A percentile compares a stretch with the other conserved stretches of the same genome.
These are phyloP conservation scores for Raphidocelis subcapitata DNA, from an alignment of 139 green algal genomes.

Conservation along the genomic window DNA sequence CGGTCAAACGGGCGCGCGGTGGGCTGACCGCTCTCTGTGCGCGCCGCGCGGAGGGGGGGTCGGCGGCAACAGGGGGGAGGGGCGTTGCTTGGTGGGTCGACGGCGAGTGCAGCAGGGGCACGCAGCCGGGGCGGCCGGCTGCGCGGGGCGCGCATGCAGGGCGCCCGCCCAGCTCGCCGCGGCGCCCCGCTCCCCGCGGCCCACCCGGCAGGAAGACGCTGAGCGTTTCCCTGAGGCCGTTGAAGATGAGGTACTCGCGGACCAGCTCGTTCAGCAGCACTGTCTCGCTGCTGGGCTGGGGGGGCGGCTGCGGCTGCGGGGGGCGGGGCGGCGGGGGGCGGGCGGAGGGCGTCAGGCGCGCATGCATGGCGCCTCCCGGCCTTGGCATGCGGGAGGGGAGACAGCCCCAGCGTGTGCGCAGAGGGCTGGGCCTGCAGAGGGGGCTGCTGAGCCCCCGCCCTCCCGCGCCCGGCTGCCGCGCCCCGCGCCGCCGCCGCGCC, in stretches of 20 bases:
- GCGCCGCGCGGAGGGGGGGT: not conserved
- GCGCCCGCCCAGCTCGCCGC: no score
- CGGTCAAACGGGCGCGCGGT: slow-evolving; percentile 43
- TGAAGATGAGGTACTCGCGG: slow-evolving; percentile 56
- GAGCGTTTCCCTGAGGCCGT: slow-evolving; percentile 36
- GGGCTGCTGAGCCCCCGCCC: no score
- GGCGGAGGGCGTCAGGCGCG: not conserved
- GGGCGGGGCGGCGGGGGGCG: not conserved
- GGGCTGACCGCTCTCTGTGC: slow-evolving; percentile 43
- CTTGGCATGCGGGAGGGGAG: not conserved
- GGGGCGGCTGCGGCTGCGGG: slow-evolving; percentile 16
- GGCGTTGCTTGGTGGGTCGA: no score
- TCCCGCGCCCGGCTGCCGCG: no score
- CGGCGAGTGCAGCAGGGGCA: no score
- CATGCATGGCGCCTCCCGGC: not conserved
- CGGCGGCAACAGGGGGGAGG: no score
- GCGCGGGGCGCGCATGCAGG: no score
- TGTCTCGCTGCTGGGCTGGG: slow-evolving; percentile 48
- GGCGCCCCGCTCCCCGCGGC: no score
- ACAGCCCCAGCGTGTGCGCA: not conserved
- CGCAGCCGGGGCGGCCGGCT: no score
- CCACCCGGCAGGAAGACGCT: slow-evolving; percentile 53
- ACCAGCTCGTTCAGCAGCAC: slow-evolving; percentile 71
- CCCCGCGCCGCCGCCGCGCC: no score
- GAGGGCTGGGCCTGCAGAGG: not conserved